phyloP scores from a whole-genome alignment of 345 rosid genomes.

The Linum tenue region DNA sequence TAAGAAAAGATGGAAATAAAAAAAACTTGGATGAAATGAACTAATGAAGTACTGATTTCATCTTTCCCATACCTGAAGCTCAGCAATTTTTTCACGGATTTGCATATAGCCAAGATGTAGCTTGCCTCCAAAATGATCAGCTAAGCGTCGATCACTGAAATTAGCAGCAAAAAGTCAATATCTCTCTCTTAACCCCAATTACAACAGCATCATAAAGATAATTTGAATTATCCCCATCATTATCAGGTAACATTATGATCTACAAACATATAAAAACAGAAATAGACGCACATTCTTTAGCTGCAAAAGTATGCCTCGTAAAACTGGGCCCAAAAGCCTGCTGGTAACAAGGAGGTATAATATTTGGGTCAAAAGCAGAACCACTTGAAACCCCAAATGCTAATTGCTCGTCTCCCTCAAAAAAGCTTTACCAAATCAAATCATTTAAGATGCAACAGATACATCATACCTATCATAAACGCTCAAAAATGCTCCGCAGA shows the following conservation, averaged over 20 bases:
- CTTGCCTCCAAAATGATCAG: conserved; percentile 99
- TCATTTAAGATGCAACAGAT: conserved; percentile 14
- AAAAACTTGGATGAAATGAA: background rate
- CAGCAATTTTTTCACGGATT: conserved; percentile 86
- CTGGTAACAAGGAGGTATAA: conserved; percentile 98
- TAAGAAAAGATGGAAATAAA: background rate
- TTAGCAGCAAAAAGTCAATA: conserved; percentile 20
- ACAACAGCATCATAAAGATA: background rate
- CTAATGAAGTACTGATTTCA: background rate
- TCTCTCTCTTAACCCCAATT: conserved; percentile 15
- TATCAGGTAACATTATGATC: conserved; percentile 47
- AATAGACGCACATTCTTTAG: conserved; percentile 98
- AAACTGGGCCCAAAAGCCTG: conserved; percentile 99
- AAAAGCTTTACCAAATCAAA: conserved; percentile 16
- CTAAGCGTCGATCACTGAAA: conserved; percentile 96
- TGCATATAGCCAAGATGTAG: conserved; percentile 96
- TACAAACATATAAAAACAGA: conserved; percentile 61
- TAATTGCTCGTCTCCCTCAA: conserved; percentile 39
- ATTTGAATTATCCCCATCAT: conserved; percentile 22
- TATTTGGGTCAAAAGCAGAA: conserved; percentile 84
- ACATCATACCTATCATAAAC: conserved; percentile 84
- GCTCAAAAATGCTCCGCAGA: conserved; percentile 98
- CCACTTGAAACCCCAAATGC: conserved; percentile 74
- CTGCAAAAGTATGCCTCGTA: conserved; percentile 99
- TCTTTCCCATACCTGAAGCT: conserved; percentile 60